Percentiles rank a stretch among this genome's conserved stretches.
Conservation (phyloP, 179 eudicot species). For the Silene noctiflora region DNA sequence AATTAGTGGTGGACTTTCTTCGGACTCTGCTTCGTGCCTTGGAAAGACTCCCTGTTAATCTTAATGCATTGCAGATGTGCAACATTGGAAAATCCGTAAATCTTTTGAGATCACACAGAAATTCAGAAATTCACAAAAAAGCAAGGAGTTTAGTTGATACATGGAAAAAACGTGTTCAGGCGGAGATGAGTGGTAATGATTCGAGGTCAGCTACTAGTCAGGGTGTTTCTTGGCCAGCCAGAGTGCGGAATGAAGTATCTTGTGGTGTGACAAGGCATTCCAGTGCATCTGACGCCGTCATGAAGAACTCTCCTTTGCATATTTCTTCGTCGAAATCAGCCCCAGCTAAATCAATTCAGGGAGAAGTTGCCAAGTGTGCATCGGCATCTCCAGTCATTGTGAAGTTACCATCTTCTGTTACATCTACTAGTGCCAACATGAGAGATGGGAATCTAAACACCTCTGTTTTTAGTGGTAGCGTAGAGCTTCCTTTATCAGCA, state of each 20-base stretch:
- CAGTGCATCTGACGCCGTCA: slow-evolving; percentile 45
- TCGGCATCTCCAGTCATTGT: slow-evolving; percentile 31
- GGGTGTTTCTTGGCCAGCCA: slow-evolving; percentile 57
- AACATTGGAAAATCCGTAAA: neutral
- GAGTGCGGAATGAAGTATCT: slow-evolving; percentile 54
- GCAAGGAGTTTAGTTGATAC: neutral
- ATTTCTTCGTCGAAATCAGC: slow-evolving; percentile 43
- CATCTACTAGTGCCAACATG: slow-evolving; percentile 26
- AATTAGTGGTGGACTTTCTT: slow-evolving; percentile 72
- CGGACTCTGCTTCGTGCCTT: slow-evolving; percentile 81
- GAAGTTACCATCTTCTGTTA: slow-evolving; percentile 31
- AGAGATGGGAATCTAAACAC: slow-evolving; percentile 35
- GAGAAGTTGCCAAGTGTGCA: slow-evolving; percentile 40
- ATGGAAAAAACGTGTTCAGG: slow-evolving; percentile 24
- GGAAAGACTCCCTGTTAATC: slow-evolving; percentile 88
- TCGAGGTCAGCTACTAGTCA: slow-evolving; percentile 58
- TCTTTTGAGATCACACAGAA: neutral
- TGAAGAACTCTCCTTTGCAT: slow-evolving; percentile 42
- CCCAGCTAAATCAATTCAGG: slow-evolving; percentile 42
- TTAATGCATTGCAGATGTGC: neutral
- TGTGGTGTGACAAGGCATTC: slow-evolving; percentile 44
- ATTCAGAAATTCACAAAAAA: neutral
- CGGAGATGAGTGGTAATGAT: slow-evolving; percentile 73
- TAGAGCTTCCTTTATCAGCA: slow-evolving; percentile 43
- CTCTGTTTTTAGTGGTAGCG: slow-evolving; percentile 27